Evolutionary conservation across 257 asterid species (phyloP).

Genomic region (Perilla frutescens): DNA sequence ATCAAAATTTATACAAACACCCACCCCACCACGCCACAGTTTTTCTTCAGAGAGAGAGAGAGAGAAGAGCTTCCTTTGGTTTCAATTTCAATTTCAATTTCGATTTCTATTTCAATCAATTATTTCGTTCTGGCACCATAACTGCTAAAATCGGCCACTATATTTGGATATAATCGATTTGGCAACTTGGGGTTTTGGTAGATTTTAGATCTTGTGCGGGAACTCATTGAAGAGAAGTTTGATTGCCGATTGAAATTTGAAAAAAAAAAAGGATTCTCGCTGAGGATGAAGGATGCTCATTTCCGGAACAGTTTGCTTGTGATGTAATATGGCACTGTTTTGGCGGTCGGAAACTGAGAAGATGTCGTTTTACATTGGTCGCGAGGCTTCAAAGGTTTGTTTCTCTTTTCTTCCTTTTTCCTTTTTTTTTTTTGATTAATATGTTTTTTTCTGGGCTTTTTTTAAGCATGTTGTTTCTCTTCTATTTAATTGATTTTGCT

Average conservation of each 20-base stretch:
- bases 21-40: slow-evolving; percentile 31
- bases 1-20: neutral
- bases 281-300: slow-evolving; percentile 43
- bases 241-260: slow-evolving; percentile 33
- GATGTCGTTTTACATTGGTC: slow-evolving; percentile 98
- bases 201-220: slow-evolving; percentile 36
- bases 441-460: neutral
- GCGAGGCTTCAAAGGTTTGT: slow-evolving; percentile 96
- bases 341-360: slow-evolving; percentile 43
- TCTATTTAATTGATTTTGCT: slow-evolving; percentile 30
- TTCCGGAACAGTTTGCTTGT: slow-evolving; percentile 44
- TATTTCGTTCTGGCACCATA: slow-evolving; percentile 27
- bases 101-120: slow-evolving; percentile 36
- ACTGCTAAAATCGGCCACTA: slow-evolving; percentile 40
- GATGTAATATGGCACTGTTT: slow-evolving; percentile 70
- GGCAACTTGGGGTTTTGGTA: slow-evolving; percentile 41
- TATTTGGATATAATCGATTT: slow-evolving; percentile 38
- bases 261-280: slow-evolving; percentile 4
- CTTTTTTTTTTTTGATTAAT: neutral
- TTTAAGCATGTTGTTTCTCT: neutral
- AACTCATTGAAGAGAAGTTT: slow-evolving; percentile 16
- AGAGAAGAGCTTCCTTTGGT: slow-evolving; percentile 34
- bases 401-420: neutral
- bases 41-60: slow-evolving; percentile 36
- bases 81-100: slow-evolving; percentile 38